Evolutionary conservation across 106 monocot genomes (phyloP).

Genomic region (Iris macrosiphon): DNA sequence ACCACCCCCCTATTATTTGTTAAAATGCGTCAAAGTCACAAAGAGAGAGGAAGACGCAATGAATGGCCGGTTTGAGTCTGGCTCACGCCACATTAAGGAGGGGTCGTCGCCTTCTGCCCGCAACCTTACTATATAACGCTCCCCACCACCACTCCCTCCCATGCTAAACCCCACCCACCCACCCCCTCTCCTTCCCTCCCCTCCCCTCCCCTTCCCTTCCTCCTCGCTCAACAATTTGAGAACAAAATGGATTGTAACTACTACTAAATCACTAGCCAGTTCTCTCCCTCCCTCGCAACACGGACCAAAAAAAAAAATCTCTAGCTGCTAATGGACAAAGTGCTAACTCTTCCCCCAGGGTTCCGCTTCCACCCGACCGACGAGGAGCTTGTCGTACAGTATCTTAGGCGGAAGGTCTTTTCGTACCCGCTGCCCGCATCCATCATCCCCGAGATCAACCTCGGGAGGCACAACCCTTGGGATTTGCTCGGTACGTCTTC

Average conservation of each 20-base stretch:
- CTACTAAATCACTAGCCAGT: too few species aligned
- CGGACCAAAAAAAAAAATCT: background rate
- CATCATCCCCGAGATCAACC: conserved; percentile 68
- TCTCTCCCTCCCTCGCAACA: background rate
- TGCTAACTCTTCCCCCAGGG: conserved; percentile 57
- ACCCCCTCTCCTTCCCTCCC: background rate
- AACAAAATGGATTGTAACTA: background rate
- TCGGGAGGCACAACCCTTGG: conserved; percentile 62
- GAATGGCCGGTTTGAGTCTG: conserved; percentile 13
- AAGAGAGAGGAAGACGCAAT: too few species aligned
- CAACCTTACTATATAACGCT: conserved; percentile 21
- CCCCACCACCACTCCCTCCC: too few species aligned
- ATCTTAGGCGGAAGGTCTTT: conserved; percentile 62
- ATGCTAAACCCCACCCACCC: too few species aligned
- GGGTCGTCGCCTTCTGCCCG: conserved; percentile 9
- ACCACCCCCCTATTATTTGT: too few species aligned
- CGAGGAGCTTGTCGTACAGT: conserved; percentile 75
- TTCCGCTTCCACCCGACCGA: conserved; percentile 88
- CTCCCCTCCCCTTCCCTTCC: background rate
- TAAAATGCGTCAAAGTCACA: too few species aligned
- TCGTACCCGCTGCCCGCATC: conserved; percentile 56
- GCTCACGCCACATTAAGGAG: conserved; percentile 9
- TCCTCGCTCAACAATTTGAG: background rate
- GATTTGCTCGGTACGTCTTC: conserved; percentile 45
- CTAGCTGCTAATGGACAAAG: too few species aligned